Conservation (phyloP, 2,329 filamentous ascomycete species). For the Beauveria bassiana region DNA sequence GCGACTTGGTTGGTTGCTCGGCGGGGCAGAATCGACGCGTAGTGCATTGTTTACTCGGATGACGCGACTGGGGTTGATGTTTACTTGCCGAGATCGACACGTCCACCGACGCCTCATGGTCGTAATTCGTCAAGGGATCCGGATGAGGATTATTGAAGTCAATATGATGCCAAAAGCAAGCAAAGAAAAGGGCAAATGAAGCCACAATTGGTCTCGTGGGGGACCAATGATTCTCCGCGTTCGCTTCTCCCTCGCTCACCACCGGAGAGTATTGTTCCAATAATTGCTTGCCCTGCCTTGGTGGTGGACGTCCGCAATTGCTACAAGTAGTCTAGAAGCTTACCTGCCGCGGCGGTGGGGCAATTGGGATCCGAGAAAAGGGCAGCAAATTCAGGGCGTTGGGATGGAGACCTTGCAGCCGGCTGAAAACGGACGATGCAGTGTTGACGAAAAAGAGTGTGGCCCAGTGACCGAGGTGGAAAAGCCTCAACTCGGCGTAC, state of each 20-base stretch:
- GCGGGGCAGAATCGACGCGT: constrained; percentile 7
- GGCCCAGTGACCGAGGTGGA: not conserved
- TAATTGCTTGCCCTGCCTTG: not conserved
- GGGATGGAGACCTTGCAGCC: not conserved
- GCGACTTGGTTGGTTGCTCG: not conserved
- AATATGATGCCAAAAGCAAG: not conserved
- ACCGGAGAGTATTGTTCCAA: not conserved
- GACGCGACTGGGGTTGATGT: constrained; percentile 7
- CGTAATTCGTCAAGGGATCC: constrained; percentile 1
- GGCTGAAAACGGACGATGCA: constrained; percentile 6
- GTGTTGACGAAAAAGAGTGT: not conserved
- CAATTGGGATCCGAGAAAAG: constrained; percentile 2
- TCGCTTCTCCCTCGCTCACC: not conserved
- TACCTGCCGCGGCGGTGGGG: constrained; percentile 4
- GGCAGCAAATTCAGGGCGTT: constrained; percentile 2
- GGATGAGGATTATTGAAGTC: not conserved
- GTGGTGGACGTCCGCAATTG: not conserved
- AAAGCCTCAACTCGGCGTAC: not conserved
- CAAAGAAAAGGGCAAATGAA: not conserved
- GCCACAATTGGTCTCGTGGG: not conserved
- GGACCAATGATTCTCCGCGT: not conserved
- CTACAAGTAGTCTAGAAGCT: not conserved
- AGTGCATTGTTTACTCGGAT: constrained; percentile 10
- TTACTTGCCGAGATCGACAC: not conserved
- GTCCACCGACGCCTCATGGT: not conserved